Conservation (phyloP, 345 rosid genomes). For the Eucalyptus erythrocorys region DNA sequence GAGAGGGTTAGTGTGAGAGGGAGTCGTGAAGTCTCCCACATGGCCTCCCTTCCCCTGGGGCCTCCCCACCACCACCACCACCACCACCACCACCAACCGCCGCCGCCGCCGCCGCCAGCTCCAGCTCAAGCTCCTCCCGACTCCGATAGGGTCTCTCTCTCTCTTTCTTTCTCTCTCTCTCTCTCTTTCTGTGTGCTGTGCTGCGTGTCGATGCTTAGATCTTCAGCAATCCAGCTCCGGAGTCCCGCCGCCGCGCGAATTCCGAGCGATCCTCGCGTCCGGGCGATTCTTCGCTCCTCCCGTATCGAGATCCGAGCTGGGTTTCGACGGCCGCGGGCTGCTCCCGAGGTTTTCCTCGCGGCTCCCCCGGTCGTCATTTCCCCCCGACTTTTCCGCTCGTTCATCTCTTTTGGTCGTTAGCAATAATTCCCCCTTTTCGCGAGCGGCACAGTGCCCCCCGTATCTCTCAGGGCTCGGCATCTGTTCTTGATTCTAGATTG, state of each 20-base stretch:
- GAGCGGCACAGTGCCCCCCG: neutral
- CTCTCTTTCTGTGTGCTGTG: neutral
- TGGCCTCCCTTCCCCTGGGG: constrained; percentile 40
- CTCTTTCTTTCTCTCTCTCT: neutral
- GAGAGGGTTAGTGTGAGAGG: constrained; percentile 1
- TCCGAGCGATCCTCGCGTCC: constrained; percentile 7
- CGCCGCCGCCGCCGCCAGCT: neutral
- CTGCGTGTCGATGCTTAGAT: constrained; percentile 9
- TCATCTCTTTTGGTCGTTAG: neutral
- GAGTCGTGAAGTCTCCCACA: constrained; percentile 30
- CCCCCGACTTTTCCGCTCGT: neutral
- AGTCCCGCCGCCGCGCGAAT: neutral
- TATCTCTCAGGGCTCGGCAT: neutral
- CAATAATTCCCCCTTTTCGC: neutral
- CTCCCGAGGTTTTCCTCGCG: neutral
- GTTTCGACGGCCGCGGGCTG: neutral
- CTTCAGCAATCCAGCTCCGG: constrained; percentile 9
- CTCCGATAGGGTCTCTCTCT: constrained; percentile 31
- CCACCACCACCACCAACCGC: neutral
- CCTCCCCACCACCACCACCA: constrained; percentile 12
- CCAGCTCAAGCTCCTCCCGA: constrained; percentile 19
- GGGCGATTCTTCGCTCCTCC: neutral
- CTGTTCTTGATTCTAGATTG: neutral
- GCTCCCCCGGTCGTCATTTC: neutral
- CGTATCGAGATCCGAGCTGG: neutral